phyloP scores from a whole-genome alignment of 345 rosid species.

The Turnera subulata region DNA sequence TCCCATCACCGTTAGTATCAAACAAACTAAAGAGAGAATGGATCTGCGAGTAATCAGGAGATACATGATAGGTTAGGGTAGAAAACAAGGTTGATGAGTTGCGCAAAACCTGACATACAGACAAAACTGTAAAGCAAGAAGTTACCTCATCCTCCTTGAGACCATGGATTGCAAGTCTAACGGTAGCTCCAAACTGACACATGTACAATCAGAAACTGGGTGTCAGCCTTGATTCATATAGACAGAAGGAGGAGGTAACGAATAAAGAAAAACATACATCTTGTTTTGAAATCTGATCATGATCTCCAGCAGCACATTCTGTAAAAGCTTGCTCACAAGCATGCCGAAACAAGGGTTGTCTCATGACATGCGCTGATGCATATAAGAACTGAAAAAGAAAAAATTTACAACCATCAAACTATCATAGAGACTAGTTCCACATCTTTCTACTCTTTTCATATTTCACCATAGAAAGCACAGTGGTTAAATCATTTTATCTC shows the following conservation, averaged over 20 bases:
- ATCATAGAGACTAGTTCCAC: not conserved
- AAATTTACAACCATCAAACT: conserved; percentile 22
- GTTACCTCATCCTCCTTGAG: conserved; percentile 57
- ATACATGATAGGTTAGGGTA: not conserved
- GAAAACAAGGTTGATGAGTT: not conserved
- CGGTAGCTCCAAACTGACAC: conserved; percentile 54
- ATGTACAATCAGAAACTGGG: conserved; percentile 12
- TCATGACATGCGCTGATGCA: conserved; percentile 72
- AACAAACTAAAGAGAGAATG: conserved; percentile 45
- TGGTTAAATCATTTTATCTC: too few relatives aligned
- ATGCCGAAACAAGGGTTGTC: conserved; percentile 56
- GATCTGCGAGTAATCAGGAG: conserved; percentile 35
- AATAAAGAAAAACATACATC: conserved; percentile 40
- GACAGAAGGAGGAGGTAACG: not conserved
- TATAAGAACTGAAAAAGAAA: conserved; percentile 55
- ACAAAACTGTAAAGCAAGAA: not conserved
- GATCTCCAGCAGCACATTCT: conserved; percentile 45
- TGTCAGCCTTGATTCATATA: conserved; percentile 11
- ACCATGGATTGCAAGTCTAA: conserved; percentile 52
- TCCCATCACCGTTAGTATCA: conserved; percentile 53
- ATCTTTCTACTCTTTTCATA: not conserved
- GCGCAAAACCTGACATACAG: not conserved
- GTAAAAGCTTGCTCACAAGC: conserved; percentile 67
- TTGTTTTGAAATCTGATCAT: conserved; percentile 47
- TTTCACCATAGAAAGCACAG: not conserved